Evolutionary conservation across 169 alveolate genomes (phyloP), one percentile per base, ranked within the genome.

Genomic region (Theileria parva): DNA sequence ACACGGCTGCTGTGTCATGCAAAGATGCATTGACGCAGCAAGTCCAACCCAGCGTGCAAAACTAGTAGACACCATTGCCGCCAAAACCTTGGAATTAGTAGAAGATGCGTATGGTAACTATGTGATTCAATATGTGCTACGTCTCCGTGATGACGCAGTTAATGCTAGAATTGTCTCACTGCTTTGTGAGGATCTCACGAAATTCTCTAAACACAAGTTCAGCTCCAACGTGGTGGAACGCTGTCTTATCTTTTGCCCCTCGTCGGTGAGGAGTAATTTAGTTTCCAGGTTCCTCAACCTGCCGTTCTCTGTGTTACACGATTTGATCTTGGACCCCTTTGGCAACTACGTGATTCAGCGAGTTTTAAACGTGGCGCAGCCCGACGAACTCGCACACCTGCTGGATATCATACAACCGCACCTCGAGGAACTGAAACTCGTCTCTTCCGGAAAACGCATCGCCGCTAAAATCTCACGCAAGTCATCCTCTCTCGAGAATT

Each of bases 1-100:
- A 70, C 98, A 96, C 84, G 99, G 99, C 9, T 95, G 98, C 79
- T 96, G 99, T 77, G 98, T 96, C n/a, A 85, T 96, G 88, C 98
- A 96, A 89, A 75, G 98, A 61, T 95, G 98, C 79, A 86, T 94
- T 6, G 98, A 96, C 73, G 94, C 97, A 44, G 97, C 97, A 6
- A 94, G 85, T 21, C 81, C 69, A 9, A 63, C 55, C 13, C 95
- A 88, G 55, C 75, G 74, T 74, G 89, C 67, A 28, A 34, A 65
- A 53, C 39, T 97, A 44, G 84, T 94, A 0, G 93, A 92, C 30
- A 81, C 83, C 37, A 88, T 97, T 30, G 81, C 94, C 30, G 80
- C 68, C 15, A 80, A 94, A 72, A 94, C 94, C 0, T 93, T 93
- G 51, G 86, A 84, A 61, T 90, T 96, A 28, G 95, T 95, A 27